Base-by-base conservation (phyloP, 345 rosid species). In the Noccaea bulbosa region DNA sequence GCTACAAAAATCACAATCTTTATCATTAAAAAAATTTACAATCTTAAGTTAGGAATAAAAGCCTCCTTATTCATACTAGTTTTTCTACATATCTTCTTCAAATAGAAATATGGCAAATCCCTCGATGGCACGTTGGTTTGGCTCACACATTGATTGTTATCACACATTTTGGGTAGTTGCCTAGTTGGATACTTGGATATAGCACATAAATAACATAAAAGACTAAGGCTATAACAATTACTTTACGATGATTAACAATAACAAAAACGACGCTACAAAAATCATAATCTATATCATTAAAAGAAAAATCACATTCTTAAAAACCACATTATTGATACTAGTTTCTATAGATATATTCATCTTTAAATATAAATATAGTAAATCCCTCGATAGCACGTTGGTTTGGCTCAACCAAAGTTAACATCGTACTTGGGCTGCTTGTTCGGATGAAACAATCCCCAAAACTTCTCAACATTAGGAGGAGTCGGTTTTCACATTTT, bases 371-470 rank as follows among this genome's bases (percentile, higher is more conserved):
- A n/a, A n/a, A n/a, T n/a, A n/a, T n/a, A n/a, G n/a, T n/a, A n/a
- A n/a, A n/a, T 10, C 27, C 51, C 27, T 10, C 7, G 16, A 41
- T 11, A 11, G 33, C 20, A 41, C n/a, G 33, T 33, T 54, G 17
- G 14, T 32, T 38, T 8, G 24, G 27, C 11, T 66, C 52, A 75
- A 67, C 38, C 56, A 52, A 80, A 72, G 59, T 24, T 54, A n/a
- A 79, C 61, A 11, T 14, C 40, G 24, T 79, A 79, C 64, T 75
- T 72, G 22, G 74, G 50, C 69, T 63, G 48, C 69, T 43, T 49
- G 46, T 45, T 48, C 0, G 82, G 78, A 43, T 9, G 8, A 58
- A 80, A 77, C 45, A 80, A 8, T 5, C 81, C 83, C 62, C 74
- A 75, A 22, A 50, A 62, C 52, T 17, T 55, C 71, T 79, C 82